Evolutionary conservation across 768 basidiomycete species (phyloP).

Genomic region (Lactarius deliciosus): DNA sequence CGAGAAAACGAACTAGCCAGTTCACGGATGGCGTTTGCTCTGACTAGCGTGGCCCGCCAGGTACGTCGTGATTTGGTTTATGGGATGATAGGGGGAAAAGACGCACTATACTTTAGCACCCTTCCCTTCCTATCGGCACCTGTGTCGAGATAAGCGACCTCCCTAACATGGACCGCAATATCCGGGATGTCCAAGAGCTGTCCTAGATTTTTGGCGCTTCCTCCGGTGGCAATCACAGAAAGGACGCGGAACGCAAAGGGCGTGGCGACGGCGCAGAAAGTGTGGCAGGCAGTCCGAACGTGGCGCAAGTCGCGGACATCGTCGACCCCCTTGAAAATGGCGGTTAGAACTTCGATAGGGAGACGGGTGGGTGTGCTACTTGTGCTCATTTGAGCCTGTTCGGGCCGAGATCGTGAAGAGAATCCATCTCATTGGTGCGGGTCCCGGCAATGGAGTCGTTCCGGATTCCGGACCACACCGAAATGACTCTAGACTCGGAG

Average conservation of each 20-base stretch:
- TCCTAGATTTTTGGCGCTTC: neutral
- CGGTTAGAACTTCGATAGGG: neutral
- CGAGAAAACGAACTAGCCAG: neutral
- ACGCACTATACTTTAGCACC: constrained; percentile 1
- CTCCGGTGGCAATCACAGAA: neutral
- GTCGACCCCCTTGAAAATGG: neutral
- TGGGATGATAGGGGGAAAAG: neutral
- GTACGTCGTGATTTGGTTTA: neutral
- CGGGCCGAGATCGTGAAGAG: too few species aligned
- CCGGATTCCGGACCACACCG: too few species aligned
- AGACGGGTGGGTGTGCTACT: neutral
- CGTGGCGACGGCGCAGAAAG: neutral
- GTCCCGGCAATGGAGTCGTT: too few species aligned
- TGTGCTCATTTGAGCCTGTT: too few species aligned
- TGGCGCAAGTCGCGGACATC: neutral
- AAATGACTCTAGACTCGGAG: too few species aligned
- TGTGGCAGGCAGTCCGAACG: neutral
- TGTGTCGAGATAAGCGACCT: neutral
- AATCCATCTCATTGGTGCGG: too few species aligned
- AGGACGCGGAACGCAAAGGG: constrained; percentile 10
- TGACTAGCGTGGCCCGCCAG: neutral
- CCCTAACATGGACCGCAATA: neutral
- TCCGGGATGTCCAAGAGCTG: neutral
- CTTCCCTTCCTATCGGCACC: neutral
- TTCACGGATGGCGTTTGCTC: neutral